Conservation (phyloP, 225 moss, liverwort and hornwort species). For the Lunularia cruciata region DNA sequence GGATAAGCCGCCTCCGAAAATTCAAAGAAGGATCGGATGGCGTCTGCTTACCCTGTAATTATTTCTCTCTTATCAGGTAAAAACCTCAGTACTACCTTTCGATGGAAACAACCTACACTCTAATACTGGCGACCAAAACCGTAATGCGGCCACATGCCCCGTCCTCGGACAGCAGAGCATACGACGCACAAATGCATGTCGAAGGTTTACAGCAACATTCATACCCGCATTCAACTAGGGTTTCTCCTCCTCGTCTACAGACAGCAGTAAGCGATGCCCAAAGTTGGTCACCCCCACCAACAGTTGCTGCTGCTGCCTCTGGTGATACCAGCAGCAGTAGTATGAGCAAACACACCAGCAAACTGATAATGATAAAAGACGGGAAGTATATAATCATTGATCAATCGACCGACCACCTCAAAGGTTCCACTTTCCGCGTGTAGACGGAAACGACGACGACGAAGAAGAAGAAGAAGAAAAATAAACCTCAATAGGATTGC, state of each 20-base stretch:
- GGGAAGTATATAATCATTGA: constrained; percentile 43
- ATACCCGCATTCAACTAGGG: constrained; percentile 42
- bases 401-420: too few relatives aligned
- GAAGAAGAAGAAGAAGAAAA: background rate
- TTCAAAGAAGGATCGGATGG: constrained; percentile 1
- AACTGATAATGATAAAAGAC: constrained; percentile 25
- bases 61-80: background rate
- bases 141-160: background rate
- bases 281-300: constrained; percentile 6
- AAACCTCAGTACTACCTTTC: background rate
- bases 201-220: constrained; percentile 9
- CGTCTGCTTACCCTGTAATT: background rate
- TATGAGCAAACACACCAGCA: constrained; percentile 7
- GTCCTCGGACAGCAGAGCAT: background rate
- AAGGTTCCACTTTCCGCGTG: constrained; percentile 10
- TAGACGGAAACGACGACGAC: too few relatives aligned
- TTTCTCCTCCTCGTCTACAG: constrained; percentile 22
- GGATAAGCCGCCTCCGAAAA: background rate
- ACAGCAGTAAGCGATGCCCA: background rate
- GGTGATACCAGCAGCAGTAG: too few relatives aligned
- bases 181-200: background rate
- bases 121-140: background rate
- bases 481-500: constrained; percentile 9
- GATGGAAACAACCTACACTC: background rate
- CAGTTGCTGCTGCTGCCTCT: background rate